These are phyloP conservation scores for Pseudocohnilembus persalinus DNA, from an alignment of 169 alveolate genomes.

Conservation along the genomic window DNA sequence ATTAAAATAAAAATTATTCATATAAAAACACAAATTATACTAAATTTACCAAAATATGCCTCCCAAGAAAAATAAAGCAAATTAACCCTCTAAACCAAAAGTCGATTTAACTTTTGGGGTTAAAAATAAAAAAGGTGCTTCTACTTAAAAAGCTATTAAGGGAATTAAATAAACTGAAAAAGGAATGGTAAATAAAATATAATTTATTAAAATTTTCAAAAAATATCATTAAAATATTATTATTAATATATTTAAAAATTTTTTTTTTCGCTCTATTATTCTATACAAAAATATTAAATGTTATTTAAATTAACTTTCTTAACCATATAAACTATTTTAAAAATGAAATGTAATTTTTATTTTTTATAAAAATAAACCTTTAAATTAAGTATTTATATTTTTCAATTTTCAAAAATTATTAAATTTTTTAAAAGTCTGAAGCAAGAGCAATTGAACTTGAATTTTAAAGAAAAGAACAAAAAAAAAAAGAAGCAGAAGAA, in stretches of 20 bases:
- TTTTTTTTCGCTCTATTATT: too few species aligned
- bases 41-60: background rate
- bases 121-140: background rate
- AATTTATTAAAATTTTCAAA: too few species aligned
- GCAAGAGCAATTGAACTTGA: background rate
- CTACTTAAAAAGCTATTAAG: background rate
- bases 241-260: too few species aligned
- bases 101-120: background rate
- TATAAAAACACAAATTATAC: background rate
- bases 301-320: too few species aligned
- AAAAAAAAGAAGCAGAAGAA: slow-evolving; percentile 93
- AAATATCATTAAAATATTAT: too few species aligned
- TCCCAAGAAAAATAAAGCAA: background rate
- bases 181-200: background rate
- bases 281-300: too few species aligned
- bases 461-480: slow-evolving; percentile 67
- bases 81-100: background rate
- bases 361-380: too few species aligned
- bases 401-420: too few species aligned
- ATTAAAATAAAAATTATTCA: too few species aligned
- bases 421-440: background rate
- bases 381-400: background rate
- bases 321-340: background rate
- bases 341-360: too few species aligned
- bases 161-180: background rate